phyloP scores from a whole-genome alignment of 768 basidiomycete genomes.

The Amanita rimosa region DNA sequence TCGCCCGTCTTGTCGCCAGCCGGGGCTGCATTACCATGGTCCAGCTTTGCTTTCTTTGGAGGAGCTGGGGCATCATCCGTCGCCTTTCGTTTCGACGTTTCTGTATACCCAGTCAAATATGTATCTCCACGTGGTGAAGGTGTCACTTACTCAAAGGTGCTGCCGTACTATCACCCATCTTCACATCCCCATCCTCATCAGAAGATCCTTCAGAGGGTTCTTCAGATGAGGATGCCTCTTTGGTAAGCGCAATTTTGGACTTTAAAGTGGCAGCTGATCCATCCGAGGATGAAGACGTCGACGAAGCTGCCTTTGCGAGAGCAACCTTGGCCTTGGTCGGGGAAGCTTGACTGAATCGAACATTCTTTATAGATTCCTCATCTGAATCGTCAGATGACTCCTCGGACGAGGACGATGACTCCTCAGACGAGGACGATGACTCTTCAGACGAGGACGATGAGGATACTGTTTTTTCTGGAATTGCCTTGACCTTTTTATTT shows the following conservation, averaged over 20 bases:
- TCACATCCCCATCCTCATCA: slow-evolving; percentile 34
- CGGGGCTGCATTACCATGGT: slow-evolving; percentile 40
- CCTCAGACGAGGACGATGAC: slow-evolving; percentile 6
- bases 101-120: slow-evolving; percentile 2
- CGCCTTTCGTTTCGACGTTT: slow-evolving; percentile 73
- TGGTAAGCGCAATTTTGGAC: not conserved
- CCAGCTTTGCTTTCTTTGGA: slow-evolving; percentile 77
- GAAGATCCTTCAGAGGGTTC: slow-evolving; percentile 9
- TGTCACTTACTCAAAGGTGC: slow-evolving; percentile 25
- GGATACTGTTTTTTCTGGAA: not conserved
- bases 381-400: slow-evolving; percentile 12
- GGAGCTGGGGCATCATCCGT: slow-evolving; percentile 45
- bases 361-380: slow-evolving; percentile 4
- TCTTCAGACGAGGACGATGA: slow-evolving; percentile 5
- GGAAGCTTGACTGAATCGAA: not conserved
- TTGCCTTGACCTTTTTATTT: slow-evolving; percentile 2
- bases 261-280: slow-evolving; percentile 13
- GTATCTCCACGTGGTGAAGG: not conserved
- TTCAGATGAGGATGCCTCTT: slow-evolving; percentile 7
- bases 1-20: slow-evolving; percentile 29
- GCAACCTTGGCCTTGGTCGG: not conserved
- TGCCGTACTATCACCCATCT: slow-evolving; percentile 40
- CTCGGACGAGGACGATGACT: slow-evolving; percentile 3
- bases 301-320: not conserved
- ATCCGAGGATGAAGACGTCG: not conserved